These are phyloP conservation scores for Tylopilus felleus DNA, from an alignment of 768 basidiomycete species.

Conservation along the genomic window DNA sequence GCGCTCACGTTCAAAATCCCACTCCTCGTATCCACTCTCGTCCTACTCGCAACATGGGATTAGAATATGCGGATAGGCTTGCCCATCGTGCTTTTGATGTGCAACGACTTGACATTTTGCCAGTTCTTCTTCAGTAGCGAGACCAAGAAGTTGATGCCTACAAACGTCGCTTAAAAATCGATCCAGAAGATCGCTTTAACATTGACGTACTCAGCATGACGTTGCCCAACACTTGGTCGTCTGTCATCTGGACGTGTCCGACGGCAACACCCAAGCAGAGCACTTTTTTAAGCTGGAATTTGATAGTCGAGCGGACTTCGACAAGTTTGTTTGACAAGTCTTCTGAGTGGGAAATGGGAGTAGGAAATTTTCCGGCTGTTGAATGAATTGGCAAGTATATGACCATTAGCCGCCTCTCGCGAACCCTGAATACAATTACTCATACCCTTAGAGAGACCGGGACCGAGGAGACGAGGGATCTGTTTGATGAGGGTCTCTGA, in stretches of 20 bases:
- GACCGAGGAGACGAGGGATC: constrained; percentile 98
- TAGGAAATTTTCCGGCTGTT: constrained; percentile 96
- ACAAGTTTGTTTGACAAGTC: constrained; percentile 86
- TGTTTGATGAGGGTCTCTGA: constrained; percentile 99
- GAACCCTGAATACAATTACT: background rate
- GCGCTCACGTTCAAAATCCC: constrained; percentile 16
- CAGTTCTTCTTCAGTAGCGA: constrained; percentile 99
- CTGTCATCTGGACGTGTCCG: constrained; percentile 95
- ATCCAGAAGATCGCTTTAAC: background rate
- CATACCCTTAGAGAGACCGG: constrained; percentile 96
- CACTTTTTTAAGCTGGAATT: constrained; percentile 99
- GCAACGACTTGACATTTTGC: constrained; percentile 98
- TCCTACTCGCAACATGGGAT: constrained; percentile 12
- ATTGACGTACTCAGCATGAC: constrained; percentile 85
- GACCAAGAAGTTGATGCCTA: constrained; percentile 99
- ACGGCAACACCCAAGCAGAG: constrained; percentile 98
- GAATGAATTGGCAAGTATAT: background rate
- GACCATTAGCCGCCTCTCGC: background rate
- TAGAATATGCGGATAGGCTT: constrained; percentile 95
- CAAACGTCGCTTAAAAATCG: constrained; percentile 6
- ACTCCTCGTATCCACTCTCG: constrained; percentile 12
- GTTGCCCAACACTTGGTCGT: constrained; percentile 95
- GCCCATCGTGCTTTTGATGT: constrained; percentile 99
- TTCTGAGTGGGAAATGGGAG: constrained; percentile 89
- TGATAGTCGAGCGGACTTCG: constrained; percentile 98